Evolutionary conservation across 1,284 basidiomycete genomes (phyloP), one percentile per base, ranked within the genome.

Genomic region (Abortiporus biennis): DNA sequence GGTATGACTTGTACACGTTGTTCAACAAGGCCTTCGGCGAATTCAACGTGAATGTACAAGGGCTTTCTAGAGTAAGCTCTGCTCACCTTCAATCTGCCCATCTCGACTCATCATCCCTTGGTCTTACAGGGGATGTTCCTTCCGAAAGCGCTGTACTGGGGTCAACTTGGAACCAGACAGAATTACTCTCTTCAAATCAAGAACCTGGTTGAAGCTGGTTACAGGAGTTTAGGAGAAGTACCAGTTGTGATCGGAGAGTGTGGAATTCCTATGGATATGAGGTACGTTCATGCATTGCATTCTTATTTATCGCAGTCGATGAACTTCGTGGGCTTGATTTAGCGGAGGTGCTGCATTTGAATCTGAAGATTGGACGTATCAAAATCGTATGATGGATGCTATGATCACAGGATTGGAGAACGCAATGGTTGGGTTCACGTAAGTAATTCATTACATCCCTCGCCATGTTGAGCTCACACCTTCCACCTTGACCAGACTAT

Each of bases 241-340:
- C 92, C 92, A 6, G 76, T 91, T 25, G 64, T 95, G 6, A 78
- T 97, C 48, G 92, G 92, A 20, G 93, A 97, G 61, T 89, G 85
- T 50, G 93, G 93, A 24, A 72, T 95, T 29, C 92, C 92, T 0
- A 93, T 96, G 81, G 92, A 97, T 55, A 76, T 95, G 72, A 95
- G 96, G 88, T 90, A 53, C 34, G 85, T 67, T 6, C 15, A 19
- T 24, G 23, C 13, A 15, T 11, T 35, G n/a, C n/a, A n/a, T n/a
- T n/a, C n/a, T n/a, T n/a, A n/a, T n/a, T n/a, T n/a, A n/a, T n/a
- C n/a, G n/a, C n/a, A n/a, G n/a, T n/a, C n/a, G n/a, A n/a, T n/a
- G n/a, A n/a, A n/a, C n/a, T n/a, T n/a, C n/a, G n/a, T n/a, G n/a
- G n/a, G n/a, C n/a, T n/a, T n/a, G n/a, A 4, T n/a, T 22, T 19